These are phyloP conservation scores for Lineolata rhizophorae DNA, from an alignment of 495 filamentous ascomycete genomes.

Conservation along the genomic window DNA sequence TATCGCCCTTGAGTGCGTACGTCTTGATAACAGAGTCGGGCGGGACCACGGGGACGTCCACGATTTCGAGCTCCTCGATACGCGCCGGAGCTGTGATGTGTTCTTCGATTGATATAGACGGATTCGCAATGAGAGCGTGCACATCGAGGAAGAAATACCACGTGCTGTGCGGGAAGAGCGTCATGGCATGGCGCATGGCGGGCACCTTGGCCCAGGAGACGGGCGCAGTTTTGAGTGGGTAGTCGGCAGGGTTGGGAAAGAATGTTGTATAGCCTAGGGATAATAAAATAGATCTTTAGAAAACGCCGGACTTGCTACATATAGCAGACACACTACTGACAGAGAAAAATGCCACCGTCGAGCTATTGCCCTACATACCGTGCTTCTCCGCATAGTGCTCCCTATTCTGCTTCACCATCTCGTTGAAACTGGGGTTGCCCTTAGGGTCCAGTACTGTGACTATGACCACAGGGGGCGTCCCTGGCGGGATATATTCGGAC, in stretches of 20 bases:
- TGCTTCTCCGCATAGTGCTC: constrained; percentile 70
- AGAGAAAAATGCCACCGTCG: background rate
- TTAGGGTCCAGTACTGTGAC: constrained; percentile 62
- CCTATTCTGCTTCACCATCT: constrained; percentile 60
- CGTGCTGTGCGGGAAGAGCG: constrained; percentile 43
- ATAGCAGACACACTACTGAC: constrained; percentile 4
- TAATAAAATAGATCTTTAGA: constrained; percentile 1
- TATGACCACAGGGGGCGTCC: constrained; percentile 61
- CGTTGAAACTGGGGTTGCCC: constrained; percentile 36
- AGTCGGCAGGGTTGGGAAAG: constrained; percentile 52
- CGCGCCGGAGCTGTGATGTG: constrained; percentile 43
- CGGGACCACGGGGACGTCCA: constrained; percentile 70
- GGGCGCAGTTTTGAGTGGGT: constrained; percentile 47
- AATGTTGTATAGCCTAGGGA: constrained; percentile 65
- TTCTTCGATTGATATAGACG: constrained; percentile 38
- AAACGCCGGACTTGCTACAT: background rate
- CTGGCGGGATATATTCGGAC: constrained; percentile 28
- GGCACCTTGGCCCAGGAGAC: constrained; percentile 58
- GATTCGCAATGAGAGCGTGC: constrained; percentile 80
- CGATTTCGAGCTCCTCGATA: constrained; percentile 64
- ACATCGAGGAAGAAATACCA: constrained; percentile 76
- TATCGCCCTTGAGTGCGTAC: constrained; percentile 47
- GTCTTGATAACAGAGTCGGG: constrained; percentile 95
- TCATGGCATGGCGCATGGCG: constrained; percentile 78
- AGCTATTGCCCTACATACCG: constrained; percentile 31